Conservation (phyloP, 306 rosid genomes). For the Adenanthera pavonina region DNA sequence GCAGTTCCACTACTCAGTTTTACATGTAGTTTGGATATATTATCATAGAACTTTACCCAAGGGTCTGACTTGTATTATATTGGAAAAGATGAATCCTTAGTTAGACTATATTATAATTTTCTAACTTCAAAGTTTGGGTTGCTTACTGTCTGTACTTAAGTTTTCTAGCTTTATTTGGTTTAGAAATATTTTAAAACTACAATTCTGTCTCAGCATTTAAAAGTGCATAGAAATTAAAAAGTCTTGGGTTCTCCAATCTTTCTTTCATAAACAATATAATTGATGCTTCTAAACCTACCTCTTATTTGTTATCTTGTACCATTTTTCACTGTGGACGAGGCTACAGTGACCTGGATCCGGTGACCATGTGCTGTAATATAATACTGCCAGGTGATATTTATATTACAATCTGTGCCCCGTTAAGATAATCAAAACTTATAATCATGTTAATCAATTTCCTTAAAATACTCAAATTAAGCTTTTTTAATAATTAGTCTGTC, state of each 20-base stretch:
- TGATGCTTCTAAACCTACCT: slow-evolving; percentile 57
- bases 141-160: slow-evolving; percentile 35
- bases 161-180: slow-evolving; percentile 28
- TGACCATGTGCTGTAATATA: slow-evolving; percentile 32
- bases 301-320: neutral
- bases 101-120: slow-evolving; percentile 38
- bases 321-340: slow-evolving; percentile 44
- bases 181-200: slow-evolving; percentile 25
- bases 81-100: slow-evolving; percentile 58
- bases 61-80: slow-evolving; percentile 44
- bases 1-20: slow-evolving; percentile 30
- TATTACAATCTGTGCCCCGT: slow-evolving; percentile 15
- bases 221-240: slow-evolving; percentile 18
- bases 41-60: slow-evolving; percentile 37
- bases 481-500: slow-evolving; percentile 12
- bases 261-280: slow-evolving; percentile 41
- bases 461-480: slow-evolving; percentile 30
- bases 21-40: neutral
- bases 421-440: slow-evolving; percentile 22
- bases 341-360: slow-evolving; percentile 57
- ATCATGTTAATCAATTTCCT: slow-evolving; percentile 29
- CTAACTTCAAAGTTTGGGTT: slow-evolving; percentile 42
- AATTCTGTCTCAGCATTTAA: slow-evolving; percentile 27
- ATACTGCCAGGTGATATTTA: slow-evolving; percentile 34
- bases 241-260: slow-evolving; percentile 45